phyloP scores from a whole-genome alignment of 495 filamentous ascomycete species.

The Ramalina intermedia region DNA sequence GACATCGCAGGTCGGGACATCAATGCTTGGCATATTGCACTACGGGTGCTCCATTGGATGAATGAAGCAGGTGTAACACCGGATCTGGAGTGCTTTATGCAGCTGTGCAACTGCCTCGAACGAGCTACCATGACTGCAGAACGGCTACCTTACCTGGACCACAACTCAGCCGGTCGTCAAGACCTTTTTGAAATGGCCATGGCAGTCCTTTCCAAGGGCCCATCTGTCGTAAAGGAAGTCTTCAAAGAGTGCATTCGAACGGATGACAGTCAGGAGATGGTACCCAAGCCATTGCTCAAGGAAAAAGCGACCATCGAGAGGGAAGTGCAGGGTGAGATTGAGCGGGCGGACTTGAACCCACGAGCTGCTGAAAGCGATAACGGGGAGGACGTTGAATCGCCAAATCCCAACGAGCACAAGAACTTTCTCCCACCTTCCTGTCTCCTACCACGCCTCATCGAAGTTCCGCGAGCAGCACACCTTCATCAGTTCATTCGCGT shows the following conservation, averaged over 20 bases:
- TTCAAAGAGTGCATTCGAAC: slow-evolving; percentile 9
- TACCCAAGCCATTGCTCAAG: slow-evolving; percentile 1
- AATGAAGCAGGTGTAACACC: slow-evolving; percentile 23
- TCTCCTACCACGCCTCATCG: slow-evolving; percentile 22
- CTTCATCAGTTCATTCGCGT: slow-evolving; percentile 41
- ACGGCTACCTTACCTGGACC: background rate
- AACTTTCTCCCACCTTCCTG: slow-evolving; percentile 5
- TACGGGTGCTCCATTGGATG: slow-evolving; percentile 23
- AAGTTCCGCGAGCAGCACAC: slow-evolving; percentile 29
- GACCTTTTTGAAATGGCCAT: background rate
- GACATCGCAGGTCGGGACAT: slow-evolving; percentile 1
- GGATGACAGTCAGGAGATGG: background rate
- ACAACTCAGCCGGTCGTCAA: background rate
- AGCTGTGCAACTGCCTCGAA: slow-evolving; percentile 32
- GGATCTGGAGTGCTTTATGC: slow-evolving; percentile 28
- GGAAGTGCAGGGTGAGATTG: background rate
- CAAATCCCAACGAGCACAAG: background rate
- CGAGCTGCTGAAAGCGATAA: background rate
- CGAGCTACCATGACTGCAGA: slow-evolving; percentile 20
- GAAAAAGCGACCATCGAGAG: slow-evolving; percentile 4
- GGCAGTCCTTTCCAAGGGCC: slow-evolving; percentile 1
- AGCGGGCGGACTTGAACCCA: no score
- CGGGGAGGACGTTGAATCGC: background rate
- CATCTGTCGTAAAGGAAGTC: slow-evolving; percentile 2
- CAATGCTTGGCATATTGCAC: slow-evolving; percentile 4